Conservation (phyloP, 1,284 basidiomycete genomes). For the Waitea zeae region DNA sequence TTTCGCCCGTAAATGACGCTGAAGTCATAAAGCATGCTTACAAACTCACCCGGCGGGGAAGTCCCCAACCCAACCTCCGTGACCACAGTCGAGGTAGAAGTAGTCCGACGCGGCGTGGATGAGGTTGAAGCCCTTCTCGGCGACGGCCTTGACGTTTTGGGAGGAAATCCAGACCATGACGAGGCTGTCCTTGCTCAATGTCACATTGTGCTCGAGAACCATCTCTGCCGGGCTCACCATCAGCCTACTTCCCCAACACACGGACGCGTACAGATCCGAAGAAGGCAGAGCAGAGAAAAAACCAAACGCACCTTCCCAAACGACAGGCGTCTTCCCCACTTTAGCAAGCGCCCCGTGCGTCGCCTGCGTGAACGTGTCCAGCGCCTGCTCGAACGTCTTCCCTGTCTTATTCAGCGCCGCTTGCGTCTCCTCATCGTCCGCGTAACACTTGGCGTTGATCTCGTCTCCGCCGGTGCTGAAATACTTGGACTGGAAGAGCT, state of each 20-base stretch:
- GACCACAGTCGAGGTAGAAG: conserved; percentile 50
- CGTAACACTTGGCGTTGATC: conserved; percentile 56
- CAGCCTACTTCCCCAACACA: not conserved
- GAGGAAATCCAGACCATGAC: conserved; percentile 66
- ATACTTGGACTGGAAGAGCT: conserved; percentile 36
- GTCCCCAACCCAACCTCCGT: conserved; percentile 23
- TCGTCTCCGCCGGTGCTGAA: conserved; percentile 79
- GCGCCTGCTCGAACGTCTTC: conserved; percentile 41
- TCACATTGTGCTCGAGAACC: conserved; percentile 46
- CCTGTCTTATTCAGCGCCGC: conserved; percentile 26
- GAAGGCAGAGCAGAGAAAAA: conserved; percentile 9
- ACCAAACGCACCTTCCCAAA: conserved; percentile 59
- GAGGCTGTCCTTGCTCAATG: conserved; percentile 47
- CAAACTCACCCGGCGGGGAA: conserved; percentile 2
- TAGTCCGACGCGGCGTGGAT: conserved; percentile 57
- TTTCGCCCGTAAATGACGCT: conserved; percentile 8
- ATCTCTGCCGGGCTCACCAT: conserved; percentile 36
- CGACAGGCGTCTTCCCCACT: conserved; percentile 39
- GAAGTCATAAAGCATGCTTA: conserved; percentile 4
- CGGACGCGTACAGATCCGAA: conserved; percentile 5
- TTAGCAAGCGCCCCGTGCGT: conserved; percentile 27
- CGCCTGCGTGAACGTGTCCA: conserved; percentile 40
- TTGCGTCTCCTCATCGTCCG: conserved; percentile 40
- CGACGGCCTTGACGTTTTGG: conserved; percentile 36
- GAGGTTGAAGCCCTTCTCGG: conserved; percentile 38